phyloP scores from a whole-genome alignment of 179 eudicot species.

The Beta lomatogona region DNA sequence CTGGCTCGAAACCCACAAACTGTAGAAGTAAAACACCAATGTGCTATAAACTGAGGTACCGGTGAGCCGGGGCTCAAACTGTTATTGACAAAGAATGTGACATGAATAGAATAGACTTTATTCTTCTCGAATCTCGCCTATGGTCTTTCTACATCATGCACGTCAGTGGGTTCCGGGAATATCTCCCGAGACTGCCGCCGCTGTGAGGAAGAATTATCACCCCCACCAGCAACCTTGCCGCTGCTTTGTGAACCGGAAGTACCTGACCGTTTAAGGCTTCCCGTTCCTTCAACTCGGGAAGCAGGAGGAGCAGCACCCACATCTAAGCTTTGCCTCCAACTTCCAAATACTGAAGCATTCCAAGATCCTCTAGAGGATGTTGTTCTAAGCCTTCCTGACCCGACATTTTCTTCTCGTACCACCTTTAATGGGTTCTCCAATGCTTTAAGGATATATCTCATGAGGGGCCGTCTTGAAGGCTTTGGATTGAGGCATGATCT shows the following conservation, averaged over 20 bases:
- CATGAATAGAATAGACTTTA: conserved; percentile 11
- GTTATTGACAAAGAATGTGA: conserved; percentile 41
- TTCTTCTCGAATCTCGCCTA: conserved; percentile 35
- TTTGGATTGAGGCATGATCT: conserved; percentile 81
- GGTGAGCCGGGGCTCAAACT: conserved; percentile 33
- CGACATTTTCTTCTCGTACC: conserved; percentile 64
- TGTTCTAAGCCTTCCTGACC: conserved; percentile 65
- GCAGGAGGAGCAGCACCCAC: conserved; percentile 33
- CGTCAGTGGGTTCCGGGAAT: conserved; percentile 61
- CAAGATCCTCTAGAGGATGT: conserved; percentile 75
- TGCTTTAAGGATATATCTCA: conserved; percentile 79
- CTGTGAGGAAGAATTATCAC: conserved; percentile 52
- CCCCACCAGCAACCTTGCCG: conserved; percentile 46
- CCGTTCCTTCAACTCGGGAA: conserved; percentile 39
- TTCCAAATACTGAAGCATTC: conserved; percentile 79
- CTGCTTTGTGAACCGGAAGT: conserved; percentile 75
- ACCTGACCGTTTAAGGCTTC: conserved; percentile 52
- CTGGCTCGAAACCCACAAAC: conserved; percentile 33
- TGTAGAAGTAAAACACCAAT: conserved; percentile 15
- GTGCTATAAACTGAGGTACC: background rate
- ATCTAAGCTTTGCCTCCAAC: conserved; percentile 79
- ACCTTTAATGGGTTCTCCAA: conserved; percentile 90
- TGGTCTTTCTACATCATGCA: conserved; percentile 48
- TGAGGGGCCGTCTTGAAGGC: conserved; percentile 73
- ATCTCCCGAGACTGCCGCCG: conserved; percentile 66